Evolutionary conservation across 192 early-diverging fungal genomes (phyloP), one percentile per base, ranked within the genome.

Genomic region (Diversispora epigaea): DNA sequence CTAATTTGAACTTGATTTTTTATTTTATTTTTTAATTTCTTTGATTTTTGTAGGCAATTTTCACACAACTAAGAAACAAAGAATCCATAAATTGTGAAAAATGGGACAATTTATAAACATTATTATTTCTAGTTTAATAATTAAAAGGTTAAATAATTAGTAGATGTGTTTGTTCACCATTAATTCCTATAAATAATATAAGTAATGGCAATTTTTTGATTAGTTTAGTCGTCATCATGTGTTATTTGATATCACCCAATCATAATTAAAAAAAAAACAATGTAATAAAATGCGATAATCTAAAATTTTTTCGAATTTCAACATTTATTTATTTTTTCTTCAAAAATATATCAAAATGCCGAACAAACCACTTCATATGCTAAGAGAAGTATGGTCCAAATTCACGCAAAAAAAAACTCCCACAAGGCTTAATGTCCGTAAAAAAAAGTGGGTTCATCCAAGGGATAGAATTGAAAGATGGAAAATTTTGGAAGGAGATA

Each of bases 291-390:
- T 32, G 25, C 2, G 25, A 32, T 32, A 32, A 32, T 32, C 25
- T 32, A 32, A 32, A 32, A 32, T 32, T 32, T 32, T 32, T 32
- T 32, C 25, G 25, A 32, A 32, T 32, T 32, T 32, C 25, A 32
- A 32, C 25, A 32, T 32, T 32, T 32, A 32, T 32, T 32, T 32
- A 32, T 32, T 32, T 32, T 32, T 0, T 32, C 25, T 32, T 32
- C 2, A 2, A 32, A 32, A 32, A 32, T 32, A 32, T 32, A 32
- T 32, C 25, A 61, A 19, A 61, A 19, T 17, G 8, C 14, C 49
- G 49, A n/a, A 44, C 3, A 75, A 40, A 66, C 57, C 76, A 19
- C 8, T 77, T 68, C 72, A 74, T 52, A 74, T 74, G 72, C 14
- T 54, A n/a, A 9, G 72, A 17, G 40, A 74, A 52, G 43, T 40